Evolutionary conservation across 169 alveolate genomes (phyloP), one percentile per base, ranked within the genome.

Genomic region (Eimeria sp.): DNA sequence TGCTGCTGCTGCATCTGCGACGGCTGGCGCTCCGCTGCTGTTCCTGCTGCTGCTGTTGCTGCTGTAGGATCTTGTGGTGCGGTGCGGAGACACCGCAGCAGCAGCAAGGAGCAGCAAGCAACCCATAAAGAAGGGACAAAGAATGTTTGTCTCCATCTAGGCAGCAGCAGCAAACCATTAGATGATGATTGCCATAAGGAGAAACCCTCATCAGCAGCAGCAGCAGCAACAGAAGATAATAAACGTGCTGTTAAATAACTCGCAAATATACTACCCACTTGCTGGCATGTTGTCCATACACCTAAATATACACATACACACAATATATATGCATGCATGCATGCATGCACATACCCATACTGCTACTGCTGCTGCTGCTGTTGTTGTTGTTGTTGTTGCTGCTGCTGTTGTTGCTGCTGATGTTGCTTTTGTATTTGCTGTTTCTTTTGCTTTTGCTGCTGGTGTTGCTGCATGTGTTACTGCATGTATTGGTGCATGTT

Each of bases 221-320:
- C 97, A 95, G 22, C 84, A 45, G 76, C 76, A 65, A 65, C 72
- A 95, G 58, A 70, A 49, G 73, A 72, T 65, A 75, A 96, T 90
- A 49, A 88, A 78, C 83, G 95, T 30, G 70, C 96, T 94, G 75
- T 92, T 54, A 40, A 96, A 78, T 49, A 89, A 72, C 82, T 93
- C 78, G 95, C 95, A 75, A 45, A 78, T 57, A 90, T 90, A 27
- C 97, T 97, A 34, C 98, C 98, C 27, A 72, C 83, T 34, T 97
- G 98, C 86, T 97, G 98, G 30, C 98, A 94, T 49, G 98, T 97
- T 18, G 98, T 92, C 98, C 98, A 97, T 30, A 95, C 93, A 6
- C 98, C 97, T 82, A 76, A 67, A 34, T 40, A 2, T 45, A 82
- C 72, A n/a, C 73, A 43, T 11, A 78, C 91, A 83, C 47, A 40